Conservation (phyloP, 352 stramenopile genomes). For the Globisporangium mamillatum region DNA sequence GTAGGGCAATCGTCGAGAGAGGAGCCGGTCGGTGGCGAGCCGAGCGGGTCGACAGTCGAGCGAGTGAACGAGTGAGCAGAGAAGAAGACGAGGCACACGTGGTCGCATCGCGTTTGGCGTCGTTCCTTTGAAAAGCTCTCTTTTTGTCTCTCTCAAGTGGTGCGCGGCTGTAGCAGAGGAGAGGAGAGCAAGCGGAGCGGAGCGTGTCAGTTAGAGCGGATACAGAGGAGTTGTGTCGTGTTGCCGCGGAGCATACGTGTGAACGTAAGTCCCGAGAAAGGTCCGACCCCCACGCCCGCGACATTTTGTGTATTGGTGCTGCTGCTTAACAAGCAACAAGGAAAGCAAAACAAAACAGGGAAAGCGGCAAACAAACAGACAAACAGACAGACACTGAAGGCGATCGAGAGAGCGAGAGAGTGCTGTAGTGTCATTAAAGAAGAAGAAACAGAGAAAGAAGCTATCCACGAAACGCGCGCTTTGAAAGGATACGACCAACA, state of each 20-base stretch:
- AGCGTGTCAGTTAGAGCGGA: neutral
- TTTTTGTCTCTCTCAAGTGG: neutral
- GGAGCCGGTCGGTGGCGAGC: neutral
- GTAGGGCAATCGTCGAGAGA: conserved; percentile 1
- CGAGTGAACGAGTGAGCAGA: neutral
- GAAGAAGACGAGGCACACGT: conserved; percentile 1
- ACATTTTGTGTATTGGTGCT: neutral
- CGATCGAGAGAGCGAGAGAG: neutral
- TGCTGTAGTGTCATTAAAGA: neutral
- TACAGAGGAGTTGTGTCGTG: neutral
- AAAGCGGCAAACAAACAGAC: neutral
- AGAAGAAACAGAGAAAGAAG: neutral
- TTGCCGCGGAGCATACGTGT: neutral
- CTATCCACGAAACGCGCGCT: neutral
- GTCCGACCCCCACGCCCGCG: conserved; percentile 5
- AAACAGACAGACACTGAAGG: neutral
- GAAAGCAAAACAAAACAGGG: neutral
- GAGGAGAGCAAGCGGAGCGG: neutral
- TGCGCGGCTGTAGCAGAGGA: neutral
- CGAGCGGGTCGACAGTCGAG: neutral
- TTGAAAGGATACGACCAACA: neutral
- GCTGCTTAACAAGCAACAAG: conserved; percentile 1
- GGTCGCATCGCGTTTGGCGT: conserved; percentile 1
- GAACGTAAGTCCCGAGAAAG: neutral
- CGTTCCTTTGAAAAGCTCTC: conserved; percentile 5